Conservation (phyloP, 1,284 basidiomycete species). For the Cerrena zonata region DNA sequence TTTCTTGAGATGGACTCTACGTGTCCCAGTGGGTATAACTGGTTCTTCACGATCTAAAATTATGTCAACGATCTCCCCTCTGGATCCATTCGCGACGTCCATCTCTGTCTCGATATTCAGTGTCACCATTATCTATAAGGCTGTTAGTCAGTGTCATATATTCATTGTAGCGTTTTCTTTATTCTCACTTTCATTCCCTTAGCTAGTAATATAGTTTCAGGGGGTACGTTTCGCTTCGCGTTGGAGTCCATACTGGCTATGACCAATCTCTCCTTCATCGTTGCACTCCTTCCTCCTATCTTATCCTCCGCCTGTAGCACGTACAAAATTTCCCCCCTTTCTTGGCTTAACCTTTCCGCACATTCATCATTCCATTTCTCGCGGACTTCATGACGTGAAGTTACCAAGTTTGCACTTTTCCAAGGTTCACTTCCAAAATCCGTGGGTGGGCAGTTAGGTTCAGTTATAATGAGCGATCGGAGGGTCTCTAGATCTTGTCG, state of each 20-base stretch:
- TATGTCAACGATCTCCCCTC: conserved; percentile 31
- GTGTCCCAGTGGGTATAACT: conserved; percentile 12
- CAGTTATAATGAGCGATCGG: conserved; percentile 17
- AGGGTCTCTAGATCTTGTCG: conserved; percentile 28
- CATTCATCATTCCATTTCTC: conserved; percentile 28
- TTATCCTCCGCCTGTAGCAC: conserved; percentile 19
- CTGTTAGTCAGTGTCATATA: no score
- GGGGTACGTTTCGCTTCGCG: no score
- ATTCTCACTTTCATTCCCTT: conserved; percentile 39
- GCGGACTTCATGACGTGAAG: conserved; percentile 30
- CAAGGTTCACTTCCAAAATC: conserved; percentile 23
- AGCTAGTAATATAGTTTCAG: conserved; percentile 27
- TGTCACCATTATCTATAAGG: no score
- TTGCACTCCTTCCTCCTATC: conserved; percentile 15
- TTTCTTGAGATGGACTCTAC: conserved; percentile 20
- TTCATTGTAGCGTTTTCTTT: no score
- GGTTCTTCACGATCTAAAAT: conserved; percentile 25
- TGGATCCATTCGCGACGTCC: conserved; percentile 35
- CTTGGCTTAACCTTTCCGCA: conserved; percentile 15
- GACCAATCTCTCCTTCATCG: conserved; percentile 15
- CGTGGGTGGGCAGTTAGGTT: conserved; percentile 3
- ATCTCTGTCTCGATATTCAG: conserved; percentile 36
- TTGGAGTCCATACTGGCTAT: conserved; percentile 9
- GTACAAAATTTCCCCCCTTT: conserved; percentile 12
- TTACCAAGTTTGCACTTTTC: conserved; percentile 27